Evolutionary conservation across 805 yeast genomes (phyloP).

Genomic region (Saccharomycopsis oosterbeekiorum): DNA sequence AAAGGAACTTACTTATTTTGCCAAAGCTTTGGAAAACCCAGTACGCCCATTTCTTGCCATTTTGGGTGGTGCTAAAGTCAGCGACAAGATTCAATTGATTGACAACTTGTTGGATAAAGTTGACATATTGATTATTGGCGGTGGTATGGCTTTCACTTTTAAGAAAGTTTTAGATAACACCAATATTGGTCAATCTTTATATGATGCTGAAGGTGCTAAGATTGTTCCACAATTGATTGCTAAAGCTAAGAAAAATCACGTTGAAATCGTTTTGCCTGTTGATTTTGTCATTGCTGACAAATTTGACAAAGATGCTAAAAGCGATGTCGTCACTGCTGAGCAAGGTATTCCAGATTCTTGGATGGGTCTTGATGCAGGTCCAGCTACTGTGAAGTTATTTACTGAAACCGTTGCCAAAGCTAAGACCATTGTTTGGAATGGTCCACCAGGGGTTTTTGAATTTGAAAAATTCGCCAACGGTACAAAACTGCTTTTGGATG

Average conservation of each 20-base stretch:
- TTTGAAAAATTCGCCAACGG: constrained; percentile 87
- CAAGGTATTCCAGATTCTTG: constrained; percentile 92
- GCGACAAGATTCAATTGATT: constrained; percentile 96
- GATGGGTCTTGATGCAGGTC: constrained; percentile 96
- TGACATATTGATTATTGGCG: constrained; percentile 89
- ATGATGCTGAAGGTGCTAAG: constrained; percentile 91
- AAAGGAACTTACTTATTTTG: constrained; percentile 94
- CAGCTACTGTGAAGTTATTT: constrained; percentile 73
- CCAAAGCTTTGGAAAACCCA: constrained; percentile 98
- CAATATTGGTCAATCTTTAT: constrained; percentile 86
- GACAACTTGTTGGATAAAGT: constrained; percentile 97
- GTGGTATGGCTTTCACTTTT: constrained; percentile 99
- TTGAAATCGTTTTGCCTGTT: constrained; percentile 86
- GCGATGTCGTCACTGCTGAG: constrained; percentile 74
- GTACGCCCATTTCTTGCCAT: constrained; percentile 97
- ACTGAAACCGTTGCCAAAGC: constrained; percentile 79
- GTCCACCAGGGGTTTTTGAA: constrained; percentile 99
- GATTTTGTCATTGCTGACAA: constrained; percentile 95
- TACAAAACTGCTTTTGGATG: constrained; percentile 83
- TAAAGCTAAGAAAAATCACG: constrained; percentile 94
- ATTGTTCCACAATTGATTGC: constrained; percentile 84
- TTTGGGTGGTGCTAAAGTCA: constrained; percentile 98
- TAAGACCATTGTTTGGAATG: constrained; percentile 99
- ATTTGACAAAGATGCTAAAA: constrained; percentile 84
- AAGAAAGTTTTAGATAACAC: constrained; percentile 82